Evolutionary conservation across 257 asterid species (phyloP).

Genomic region (Echites panduratus): DNA sequence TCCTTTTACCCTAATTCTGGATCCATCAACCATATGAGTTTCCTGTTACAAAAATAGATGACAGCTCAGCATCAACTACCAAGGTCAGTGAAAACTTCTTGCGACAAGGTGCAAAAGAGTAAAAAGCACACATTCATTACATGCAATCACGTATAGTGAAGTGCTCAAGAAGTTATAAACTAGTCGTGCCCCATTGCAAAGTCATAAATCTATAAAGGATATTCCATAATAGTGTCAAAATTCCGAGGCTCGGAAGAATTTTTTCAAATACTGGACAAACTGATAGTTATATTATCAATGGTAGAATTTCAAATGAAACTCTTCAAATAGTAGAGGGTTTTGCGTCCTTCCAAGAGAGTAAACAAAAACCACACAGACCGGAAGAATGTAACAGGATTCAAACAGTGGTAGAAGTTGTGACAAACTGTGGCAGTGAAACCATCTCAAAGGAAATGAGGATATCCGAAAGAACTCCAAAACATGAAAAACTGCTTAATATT

Average conservation of each 20-base stretch:
- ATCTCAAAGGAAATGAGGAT: not conserved
- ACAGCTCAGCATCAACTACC: not conserved
- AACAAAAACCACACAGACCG: not conserved
- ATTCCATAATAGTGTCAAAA: not conserved
- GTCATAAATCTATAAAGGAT: not conserved
- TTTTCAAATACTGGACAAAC: not conserved
- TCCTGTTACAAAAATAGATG: constrained; percentile 38
- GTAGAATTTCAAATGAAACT: not conserved
- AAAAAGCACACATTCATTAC: not conserved
- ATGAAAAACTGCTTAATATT: not conserved
- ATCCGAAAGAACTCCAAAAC: not conserved
- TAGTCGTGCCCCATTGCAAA: not conserved
- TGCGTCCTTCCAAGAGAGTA: not conserved
- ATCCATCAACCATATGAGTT: constrained; percentile 34
- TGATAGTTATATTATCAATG: not conserved
- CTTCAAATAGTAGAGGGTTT: too few species aligned
- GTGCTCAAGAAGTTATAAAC: not conserved
- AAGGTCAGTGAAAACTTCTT: not conserved
- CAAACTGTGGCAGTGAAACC: not conserved
- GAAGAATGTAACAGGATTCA: not conserved
- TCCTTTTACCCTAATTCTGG: constrained; percentile 30
- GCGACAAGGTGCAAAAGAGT: too few species aligned
- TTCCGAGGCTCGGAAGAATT: not conserved
- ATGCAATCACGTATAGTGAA: not conserved
- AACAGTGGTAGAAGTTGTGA: not conserved